A percentile compares a stretch with the other conserved stretches of the same genome.
phyloP scores from a whole-genome alignment of 1,284 basidiomycete species.

The Schizophyllum amplum region DNA sequence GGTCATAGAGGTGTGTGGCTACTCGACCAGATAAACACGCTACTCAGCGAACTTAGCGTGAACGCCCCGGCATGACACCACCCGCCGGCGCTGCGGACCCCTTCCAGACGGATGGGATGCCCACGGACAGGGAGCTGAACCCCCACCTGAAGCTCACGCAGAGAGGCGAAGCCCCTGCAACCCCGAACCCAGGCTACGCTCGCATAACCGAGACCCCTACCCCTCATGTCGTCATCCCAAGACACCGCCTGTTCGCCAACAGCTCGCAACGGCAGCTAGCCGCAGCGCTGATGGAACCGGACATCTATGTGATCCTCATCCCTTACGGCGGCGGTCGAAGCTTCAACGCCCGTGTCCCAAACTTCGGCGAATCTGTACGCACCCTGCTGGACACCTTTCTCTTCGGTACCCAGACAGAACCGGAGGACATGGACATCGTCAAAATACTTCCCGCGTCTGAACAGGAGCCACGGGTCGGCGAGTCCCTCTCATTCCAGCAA shows the following conservation, averaged over 20 bases:
- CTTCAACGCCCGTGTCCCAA: neutral
- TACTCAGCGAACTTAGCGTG: no score
- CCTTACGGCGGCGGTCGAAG: neutral
- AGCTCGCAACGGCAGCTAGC: neutral
- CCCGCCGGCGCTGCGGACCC: no score
- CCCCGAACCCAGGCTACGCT: neutral
- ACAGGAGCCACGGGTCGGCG: neutral
- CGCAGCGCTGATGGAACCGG: neutral
- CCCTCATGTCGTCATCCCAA: neutral
- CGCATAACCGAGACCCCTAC: neutral
- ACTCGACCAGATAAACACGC: no score
- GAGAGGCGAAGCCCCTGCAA: neutral
- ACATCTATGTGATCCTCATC: neutral
- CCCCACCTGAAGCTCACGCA: neutral
- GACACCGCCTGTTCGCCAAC: neutral
- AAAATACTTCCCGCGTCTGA: neutral
- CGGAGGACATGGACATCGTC: neutral
- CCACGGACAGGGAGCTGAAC: neutral
- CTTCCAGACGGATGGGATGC: neutral
- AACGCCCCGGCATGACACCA: no score
- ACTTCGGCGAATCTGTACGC: neutral
- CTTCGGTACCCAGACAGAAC: neutral
- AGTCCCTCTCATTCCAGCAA: neutral
- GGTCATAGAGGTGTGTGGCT: no score
- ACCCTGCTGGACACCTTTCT: neutral